A percentile compares a stretch with the other conserved stretches of the same genome.
These are phyloP conservation scores for Hypsizygus marmoreus DNA, from an alignment of 768 basidiomycete species.

Conservation along the genomic window DNA sequence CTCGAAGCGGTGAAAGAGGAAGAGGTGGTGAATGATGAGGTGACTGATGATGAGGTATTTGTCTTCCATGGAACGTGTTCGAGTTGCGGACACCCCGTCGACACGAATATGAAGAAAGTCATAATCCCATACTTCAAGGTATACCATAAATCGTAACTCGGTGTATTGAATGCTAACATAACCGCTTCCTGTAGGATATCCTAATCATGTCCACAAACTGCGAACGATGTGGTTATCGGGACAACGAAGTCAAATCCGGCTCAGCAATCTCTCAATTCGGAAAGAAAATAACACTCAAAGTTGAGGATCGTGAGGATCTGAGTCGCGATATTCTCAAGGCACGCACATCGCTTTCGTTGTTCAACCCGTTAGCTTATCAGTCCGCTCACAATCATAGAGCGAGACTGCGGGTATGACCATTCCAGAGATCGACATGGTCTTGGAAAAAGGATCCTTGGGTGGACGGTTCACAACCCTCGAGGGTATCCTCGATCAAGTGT, in stretches of 20 bases:
- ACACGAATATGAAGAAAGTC: conserved; percentile 95
- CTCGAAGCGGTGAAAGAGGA: conserved; percentile 10
- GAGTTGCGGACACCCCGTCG: conserved; percentile 78
- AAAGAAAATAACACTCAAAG: conserved; percentile 84
- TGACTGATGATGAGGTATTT: conserved; percentile 82
- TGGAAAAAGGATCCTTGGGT: conserved; percentile 92
- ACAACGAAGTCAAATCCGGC: conserved; percentile 97
- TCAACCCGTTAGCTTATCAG: neutral
- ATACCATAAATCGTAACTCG: conserved; percentile 9
- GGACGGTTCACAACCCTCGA: conserved; percentile 98
- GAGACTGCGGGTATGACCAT: conserved; percentile 89
- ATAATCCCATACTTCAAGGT: conserved; percentile 98
- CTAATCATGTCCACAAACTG: conserved; percentile 89
- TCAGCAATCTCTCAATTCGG: conserved; percentile 86
- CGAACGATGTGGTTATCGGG: conserved; percentile 91
- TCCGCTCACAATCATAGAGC: conserved; percentile 62
- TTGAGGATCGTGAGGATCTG: conserved; percentile 91
- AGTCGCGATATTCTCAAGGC: conserved; percentile 95
- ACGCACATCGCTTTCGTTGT: conserved; percentile 11
- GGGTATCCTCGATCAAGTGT: conserved; percentile 90
- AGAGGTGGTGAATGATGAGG: conserved; percentile 26
- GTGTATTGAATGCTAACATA: neutral
- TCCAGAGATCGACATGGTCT: conserved; percentile 91
- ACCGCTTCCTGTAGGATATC: conserved; percentile 77
- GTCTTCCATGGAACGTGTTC: conserved; percentile 77